Conservation (phyloP, 2,329 filamentous ascomycete species). For the Paecilomyces fulvus region DNA sequence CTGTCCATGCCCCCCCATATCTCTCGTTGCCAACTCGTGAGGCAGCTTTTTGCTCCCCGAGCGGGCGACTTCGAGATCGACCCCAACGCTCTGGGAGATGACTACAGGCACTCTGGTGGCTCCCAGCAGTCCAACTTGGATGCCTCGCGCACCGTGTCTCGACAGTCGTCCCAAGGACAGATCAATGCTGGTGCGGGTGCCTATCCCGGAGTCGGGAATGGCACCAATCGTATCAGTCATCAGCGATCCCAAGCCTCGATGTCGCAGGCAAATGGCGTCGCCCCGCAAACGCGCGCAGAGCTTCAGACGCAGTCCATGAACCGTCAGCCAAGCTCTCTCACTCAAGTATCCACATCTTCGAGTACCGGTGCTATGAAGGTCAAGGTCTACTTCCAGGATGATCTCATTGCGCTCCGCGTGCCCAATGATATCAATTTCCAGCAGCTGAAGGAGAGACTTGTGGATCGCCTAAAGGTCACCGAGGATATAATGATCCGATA, state of each 20-base stretch:
- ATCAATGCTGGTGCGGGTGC: conserved; percentile 49
- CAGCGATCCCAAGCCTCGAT: conserved; percentile 29
- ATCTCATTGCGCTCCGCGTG: conserved; percentile 85
- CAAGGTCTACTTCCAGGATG: conserved; percentile 88
- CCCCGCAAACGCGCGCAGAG: conserved; percentile 26
- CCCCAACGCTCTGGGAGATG: conserved; percentile 53
- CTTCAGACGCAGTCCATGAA: conserved; percentile 33
- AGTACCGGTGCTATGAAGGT: conserved; percentile 65
- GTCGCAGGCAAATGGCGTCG: conserved; percentile 26
- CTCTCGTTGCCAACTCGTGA: conserved; percentile 71
- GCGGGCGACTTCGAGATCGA: conserved; percentile 93
- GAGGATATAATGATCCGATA: conserved; percentile 75
- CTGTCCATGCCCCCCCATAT: conserved; percentile 78
- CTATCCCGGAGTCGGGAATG: conserved; percentile 40
- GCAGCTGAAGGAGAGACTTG: conserved; percentile 74
- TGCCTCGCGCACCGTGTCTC: conserved; percentile 50
- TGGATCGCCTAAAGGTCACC: conserved; percentile 70
- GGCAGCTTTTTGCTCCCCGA: conserved; percentile 81
- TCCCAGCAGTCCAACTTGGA: conserved; percentile 59
- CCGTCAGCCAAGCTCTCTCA: conserved; percentile 47
- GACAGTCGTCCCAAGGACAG: conserved; percentile 58
- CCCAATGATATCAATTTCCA: conserved; percentile 69
- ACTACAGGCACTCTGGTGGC: conserved; percentile 65
- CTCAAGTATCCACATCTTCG: conserved; percentile 32
- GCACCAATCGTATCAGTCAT: conserved; percentile 28